These are phyloP conservation scores for Plasmodium gaboni DNA, from an alignment of 169 alveolate genomes.

Conservation along the genomic window DNA sequence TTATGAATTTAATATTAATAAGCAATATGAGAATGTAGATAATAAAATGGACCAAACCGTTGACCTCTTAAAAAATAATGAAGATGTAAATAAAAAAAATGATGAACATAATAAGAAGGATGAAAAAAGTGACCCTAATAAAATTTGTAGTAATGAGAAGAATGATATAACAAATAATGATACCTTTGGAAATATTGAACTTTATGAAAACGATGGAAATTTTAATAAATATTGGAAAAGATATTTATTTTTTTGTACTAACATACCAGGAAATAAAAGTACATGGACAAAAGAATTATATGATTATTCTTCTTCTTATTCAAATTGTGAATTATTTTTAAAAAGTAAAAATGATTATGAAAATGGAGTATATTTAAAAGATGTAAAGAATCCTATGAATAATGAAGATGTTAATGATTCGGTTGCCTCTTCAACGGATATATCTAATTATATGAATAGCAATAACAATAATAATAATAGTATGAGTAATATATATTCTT, in stretches of 20 bases:
- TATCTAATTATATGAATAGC: neutral
- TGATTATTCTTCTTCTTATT: constrained; percentile 55
- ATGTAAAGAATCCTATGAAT: neutral
- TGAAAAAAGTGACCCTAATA: neutral
- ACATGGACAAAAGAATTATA: constrained; percentile 66
- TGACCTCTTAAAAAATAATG: neutral
- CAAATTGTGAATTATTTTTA: constrained; percentile 36
- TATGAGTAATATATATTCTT: neutral
- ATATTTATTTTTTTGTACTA: constrained; percentile 75
- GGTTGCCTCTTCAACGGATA: neutral
- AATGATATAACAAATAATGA: neutral
- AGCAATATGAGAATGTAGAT: neutral
- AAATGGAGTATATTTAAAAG: neutral
- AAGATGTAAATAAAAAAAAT: neutral
- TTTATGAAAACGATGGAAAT: constrained; percentile 28
- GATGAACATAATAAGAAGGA: constrained; percentile 22
- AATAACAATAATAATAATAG: neutral
- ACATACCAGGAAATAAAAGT: constrained; percentile 56
- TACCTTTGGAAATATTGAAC: neutral
- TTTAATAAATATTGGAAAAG: constrained; percentile 71
- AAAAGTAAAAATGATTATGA: constrained; percentile 29
- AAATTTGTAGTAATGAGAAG: neutral
- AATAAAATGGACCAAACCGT: neutral
- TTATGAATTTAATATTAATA: constrained; percentile 35
- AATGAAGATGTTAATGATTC: neutral